Evolutionary conservation across 2,329 filamentous ascomycete genomes (phyloP).

Genomic region (Alternaria sp.): DNA sequence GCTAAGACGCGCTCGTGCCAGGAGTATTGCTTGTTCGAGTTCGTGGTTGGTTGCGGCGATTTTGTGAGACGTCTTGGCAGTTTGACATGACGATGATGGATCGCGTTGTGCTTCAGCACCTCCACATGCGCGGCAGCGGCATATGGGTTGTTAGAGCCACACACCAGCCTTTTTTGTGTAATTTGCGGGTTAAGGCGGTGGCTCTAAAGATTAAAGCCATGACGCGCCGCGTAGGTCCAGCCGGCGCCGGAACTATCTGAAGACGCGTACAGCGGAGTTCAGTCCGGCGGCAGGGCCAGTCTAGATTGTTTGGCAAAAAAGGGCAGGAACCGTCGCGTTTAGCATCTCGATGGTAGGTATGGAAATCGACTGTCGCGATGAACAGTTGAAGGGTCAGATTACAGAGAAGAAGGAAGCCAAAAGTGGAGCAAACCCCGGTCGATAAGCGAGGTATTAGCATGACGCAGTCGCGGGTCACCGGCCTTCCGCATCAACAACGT

Average conservation of each 20-base stretch:
- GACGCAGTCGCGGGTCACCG: constrained; percentile 8
- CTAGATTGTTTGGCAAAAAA: background rate
- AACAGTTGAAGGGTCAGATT: background rate
- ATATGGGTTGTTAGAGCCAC: constrained; percentile 9
- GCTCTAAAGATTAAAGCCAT: constrained; percentile 2
- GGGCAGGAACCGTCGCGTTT: background rate
- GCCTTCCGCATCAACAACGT: constrained; percentile 15
- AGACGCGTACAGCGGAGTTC: background rate
- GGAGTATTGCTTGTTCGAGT: constrained; percentile 9
- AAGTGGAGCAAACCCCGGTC: constrained; percentile 9
- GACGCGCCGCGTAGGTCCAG: background rate
- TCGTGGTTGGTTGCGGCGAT: constrained; percentile 27
- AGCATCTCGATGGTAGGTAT: background rate
- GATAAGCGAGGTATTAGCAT: constrained; percentile 11
- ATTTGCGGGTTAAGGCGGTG: constrained; percentile 3
- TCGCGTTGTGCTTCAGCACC: constrained; percentile 34
- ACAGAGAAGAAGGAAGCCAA: background rate
- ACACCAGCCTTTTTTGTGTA: background rate
- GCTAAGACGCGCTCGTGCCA: constrained; percentile 6
- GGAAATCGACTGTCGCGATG: background rate
- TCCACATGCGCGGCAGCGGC: constrained; percentile 5
- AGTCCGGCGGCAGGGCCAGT: background rate
- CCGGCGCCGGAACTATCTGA: background rate
- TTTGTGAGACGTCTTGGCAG: constrained; percentile 40
- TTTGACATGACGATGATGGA: constrained; percentile 33